These are phyloP conservation scores for Pythium monospermum DNA, from an alignment of 352 stramenopile genomes.

Conservation along the genomic window DNA sequence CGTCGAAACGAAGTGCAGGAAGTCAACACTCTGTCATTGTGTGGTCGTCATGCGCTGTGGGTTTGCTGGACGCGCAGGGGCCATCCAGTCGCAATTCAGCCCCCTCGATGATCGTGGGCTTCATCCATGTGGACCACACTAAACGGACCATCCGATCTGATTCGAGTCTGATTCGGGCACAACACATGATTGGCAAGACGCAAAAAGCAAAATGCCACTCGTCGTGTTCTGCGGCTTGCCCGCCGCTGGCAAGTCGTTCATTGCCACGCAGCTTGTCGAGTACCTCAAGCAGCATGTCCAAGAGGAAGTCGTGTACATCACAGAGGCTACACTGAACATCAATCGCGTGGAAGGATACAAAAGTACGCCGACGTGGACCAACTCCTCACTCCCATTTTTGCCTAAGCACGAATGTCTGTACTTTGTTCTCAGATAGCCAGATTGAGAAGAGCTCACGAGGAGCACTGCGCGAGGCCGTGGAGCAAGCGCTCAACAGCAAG, in stretches of 20 bases:
- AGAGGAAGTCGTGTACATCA: conserved; percentile 52
- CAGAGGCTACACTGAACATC: conserved; percentile 55
- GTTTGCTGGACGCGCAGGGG: no score
- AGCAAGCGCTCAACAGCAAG: conserved; percentile 50
- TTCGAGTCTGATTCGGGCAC: no score
- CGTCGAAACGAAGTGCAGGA: no score
- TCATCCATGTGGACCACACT: no score
- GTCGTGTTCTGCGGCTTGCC: conserved; percentile 71
- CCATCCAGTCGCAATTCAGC: no score
- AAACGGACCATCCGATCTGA: no score
- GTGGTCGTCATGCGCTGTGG: no score
- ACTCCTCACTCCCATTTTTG: not conserved
- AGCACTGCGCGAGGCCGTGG: conserved; percentile 54
- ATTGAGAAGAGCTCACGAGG: conserved; percentile 69
- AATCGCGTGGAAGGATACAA: conserved; percentile 50
- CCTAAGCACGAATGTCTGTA: not conserved
- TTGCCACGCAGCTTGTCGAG: conserved; percentile 41
- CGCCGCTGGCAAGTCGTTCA: conserved; percentile 57
- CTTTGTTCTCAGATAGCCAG: conserved; percentile 32
- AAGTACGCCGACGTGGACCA: conserved; percentile 34
- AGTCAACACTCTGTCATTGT: no score
- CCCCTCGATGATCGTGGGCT: no score
- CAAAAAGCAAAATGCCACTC: conserved; percentile 60
- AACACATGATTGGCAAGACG: no score
- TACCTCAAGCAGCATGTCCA: conserved; percentile 38